Base-by-base conservation (phyloP, 805 yeast species). In the Starmerella sp. region DNA sequence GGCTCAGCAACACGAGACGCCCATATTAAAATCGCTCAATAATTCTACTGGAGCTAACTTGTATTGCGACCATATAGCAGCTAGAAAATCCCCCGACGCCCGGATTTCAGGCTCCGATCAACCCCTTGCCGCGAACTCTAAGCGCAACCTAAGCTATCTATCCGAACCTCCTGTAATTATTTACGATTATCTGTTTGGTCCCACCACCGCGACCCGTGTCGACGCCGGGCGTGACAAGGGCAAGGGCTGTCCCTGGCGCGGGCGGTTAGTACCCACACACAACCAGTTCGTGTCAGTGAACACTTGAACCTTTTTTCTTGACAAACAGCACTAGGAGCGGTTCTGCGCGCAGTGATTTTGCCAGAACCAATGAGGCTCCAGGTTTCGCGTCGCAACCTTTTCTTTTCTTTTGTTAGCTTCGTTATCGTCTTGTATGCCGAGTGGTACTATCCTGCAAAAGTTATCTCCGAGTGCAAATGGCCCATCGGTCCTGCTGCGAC, bases 401-500 rank as follows among this genome's bases (percentile, higher is more conserved):
- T 53, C 30, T 42, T 53, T 15, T 48, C 50, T 9, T 29, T 46
- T 4, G 29, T 39, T n/a, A 52, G 86, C 83, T 41, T 73, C 1
- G 42, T 69, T 1, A 54, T 75, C 15, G 68, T 81, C 10, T 75
- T 76, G 54, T 77, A 79, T 63, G 75, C 74, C 56, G 90, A 84
- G 63, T 69, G 84, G 55, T 63, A 72, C 4, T 73, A 71, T 9
- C 82, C 82, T 1, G 69, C 67, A 51, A 61, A 68, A 17, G 74
- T 78, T 0, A 68, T 83, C 15, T 60, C 65, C 7, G 56, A 65
- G 32, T 84, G 89, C 63, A 60, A 68, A 5, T 89, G 96, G 96
- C 63, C 60, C 28, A 53, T 42, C n/a, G 58, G 54, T 42, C 41
- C 37, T 5, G 43, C 43, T 14, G 54, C 58, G 4, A 44, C 62